These are phyloP conservation scores for Suhomyces emberorum DNA, from an alignment of 805 yeast species.

Conservation along the genomic window DNA sequence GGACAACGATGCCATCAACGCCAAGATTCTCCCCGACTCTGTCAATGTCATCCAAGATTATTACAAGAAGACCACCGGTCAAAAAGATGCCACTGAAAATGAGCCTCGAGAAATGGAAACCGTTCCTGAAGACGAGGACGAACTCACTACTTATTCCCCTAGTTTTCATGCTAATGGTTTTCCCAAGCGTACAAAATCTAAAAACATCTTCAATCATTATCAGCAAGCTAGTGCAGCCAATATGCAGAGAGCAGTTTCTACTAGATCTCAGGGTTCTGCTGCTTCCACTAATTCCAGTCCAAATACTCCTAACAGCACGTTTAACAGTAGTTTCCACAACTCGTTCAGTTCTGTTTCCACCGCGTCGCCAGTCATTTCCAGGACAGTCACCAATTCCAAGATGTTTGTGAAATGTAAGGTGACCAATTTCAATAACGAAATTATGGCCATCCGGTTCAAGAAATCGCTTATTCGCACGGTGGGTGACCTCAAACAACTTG, in stretches of 20 bases:
- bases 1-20: conserved; percentile 21
- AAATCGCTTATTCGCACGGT: conserved; percentile 19
- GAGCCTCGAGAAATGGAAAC: conserved; percentile 1
- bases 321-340: conserved; percentile 1
- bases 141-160: conserved; percentile 6
- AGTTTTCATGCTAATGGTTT: conserved; percentile 7
- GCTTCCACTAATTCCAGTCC: conserved; percentile 1
- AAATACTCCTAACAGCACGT: conserved; percentile 7
- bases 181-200: conserved; percentile 22
- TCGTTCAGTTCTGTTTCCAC: conserved; percentile 1
- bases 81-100: background rate
- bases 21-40: conserved; percentile 17
- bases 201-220: conserved; percentile 31
- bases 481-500: conserved; percentile 23
- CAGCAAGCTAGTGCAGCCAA: conserved; percentile 17
- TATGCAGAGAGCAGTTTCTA: conserved; percentile 7
- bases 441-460: conserved; percentile 23
- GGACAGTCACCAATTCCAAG: conserved; percentile 2
- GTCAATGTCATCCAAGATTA: conserved; percentile 12
- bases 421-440: conserved; percentile 23
- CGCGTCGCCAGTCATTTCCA: conserved; percentile 9
- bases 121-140: conserved; percentile 5
- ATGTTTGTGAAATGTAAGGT: conserved; percentile 26
- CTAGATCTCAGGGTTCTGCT: conserved; percentile 1
- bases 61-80: conserved; percentile 1